Percentiles rank a stretch among this genome's conserved stretches.
Evolutionary conservation across 1,139 yeast species (phyloP).

Genomic region (Candida sp.): DNA sequence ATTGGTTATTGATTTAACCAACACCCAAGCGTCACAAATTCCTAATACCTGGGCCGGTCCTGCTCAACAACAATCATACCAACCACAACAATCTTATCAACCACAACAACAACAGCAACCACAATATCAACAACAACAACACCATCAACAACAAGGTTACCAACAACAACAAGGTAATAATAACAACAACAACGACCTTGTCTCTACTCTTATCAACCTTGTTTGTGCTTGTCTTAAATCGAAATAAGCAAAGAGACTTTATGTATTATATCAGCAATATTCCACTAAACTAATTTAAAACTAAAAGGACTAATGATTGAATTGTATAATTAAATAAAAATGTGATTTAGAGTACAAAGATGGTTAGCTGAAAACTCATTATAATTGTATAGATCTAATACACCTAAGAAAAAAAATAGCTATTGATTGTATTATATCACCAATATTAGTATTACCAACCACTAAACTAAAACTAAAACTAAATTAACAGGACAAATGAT

Average conservation of each 20-base stretch:
- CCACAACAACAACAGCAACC: constrained; percentile 23
- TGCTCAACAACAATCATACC: constrained; percentile 26
- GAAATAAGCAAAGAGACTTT: not conserved
- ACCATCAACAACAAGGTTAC: constrained; percentile 14
- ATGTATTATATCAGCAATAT: not conserved
- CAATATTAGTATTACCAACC: too few relatives aligned
- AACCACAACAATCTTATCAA: constrained; percentile 24
- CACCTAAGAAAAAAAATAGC: too few relatives aligned
- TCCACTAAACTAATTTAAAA: too few relatives aligned
- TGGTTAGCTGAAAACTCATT: too few relatives aligned
- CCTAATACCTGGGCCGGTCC: constrained; percentile 48
- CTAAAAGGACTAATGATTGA: not conserved
- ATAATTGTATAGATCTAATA: too few relatives aligned
- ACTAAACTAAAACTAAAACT: too few relatives aligned
- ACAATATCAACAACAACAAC: constrained; percentile 16
- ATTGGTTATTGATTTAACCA: constrained; percentile 59
- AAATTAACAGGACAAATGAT: not conserved
- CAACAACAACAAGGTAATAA: constrained; percentile 12
- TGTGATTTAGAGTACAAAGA: not conserved
- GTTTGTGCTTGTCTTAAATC: constrained; percentile 29
- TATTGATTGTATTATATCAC: too few relatives aligned
- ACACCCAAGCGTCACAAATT: constrained; percentile 36
- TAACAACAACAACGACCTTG: constrained; percentile 22
- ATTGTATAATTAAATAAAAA: too few relatives aligned
- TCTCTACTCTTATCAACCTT: constrained; percentile 28